Evolutionary conservation across 2,329 filamentous ascomycete genomes (phyloP), one percentile per base, ranked within the genome.

Genomic region (Boeremia exigua): DNA sequence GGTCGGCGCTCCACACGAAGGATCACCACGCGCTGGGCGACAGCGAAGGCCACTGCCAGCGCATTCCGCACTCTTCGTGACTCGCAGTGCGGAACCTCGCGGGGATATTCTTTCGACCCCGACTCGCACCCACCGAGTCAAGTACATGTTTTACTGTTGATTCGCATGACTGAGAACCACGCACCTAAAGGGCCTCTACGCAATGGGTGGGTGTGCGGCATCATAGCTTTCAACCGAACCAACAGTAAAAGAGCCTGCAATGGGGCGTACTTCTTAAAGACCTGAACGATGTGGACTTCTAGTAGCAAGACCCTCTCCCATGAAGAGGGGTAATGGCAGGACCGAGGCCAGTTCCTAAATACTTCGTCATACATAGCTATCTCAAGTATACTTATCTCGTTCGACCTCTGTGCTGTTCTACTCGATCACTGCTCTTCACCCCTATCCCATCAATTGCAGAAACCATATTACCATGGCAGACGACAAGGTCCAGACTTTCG

Each of bases 401-500:
- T 30, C 12, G 12, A 30, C 25, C 15, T 34, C 17, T 10, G 4
- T 15, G 30, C 30, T 27, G 28, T 40, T 12, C 12, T 34, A 10
- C 15, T 27, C 30, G n/a, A 14, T 37, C 15, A 1, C 19, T 29
- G 19, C 25, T 28, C 28, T n/a, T 4, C n/a, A 17, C 23, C 17
- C n/a, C 10, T 11, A 29, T 8, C 32, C n/a, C 19, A 6, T 11
- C 36, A 32, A 39, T 14, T n/a, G 2, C 28, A 11, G n/a, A 29
- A 12, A 28, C 32, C 3, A 43, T 10, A n/a, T 36, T 52, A 64
- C 30, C 37, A 72, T 70, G 68, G 60, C 67, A 11, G 67, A 70
- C 38, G 59, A 60, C 14, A 71, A 71, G 49, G 43, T 50, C 11
- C 62, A 60, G 25, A 61, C 60, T 10, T 77, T 73, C 53, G 71